These are phyloP conservation scores for Solanum arcanum DNA, from an alignment of 257 asterid species.

Conservation along the genomic window DNA sequence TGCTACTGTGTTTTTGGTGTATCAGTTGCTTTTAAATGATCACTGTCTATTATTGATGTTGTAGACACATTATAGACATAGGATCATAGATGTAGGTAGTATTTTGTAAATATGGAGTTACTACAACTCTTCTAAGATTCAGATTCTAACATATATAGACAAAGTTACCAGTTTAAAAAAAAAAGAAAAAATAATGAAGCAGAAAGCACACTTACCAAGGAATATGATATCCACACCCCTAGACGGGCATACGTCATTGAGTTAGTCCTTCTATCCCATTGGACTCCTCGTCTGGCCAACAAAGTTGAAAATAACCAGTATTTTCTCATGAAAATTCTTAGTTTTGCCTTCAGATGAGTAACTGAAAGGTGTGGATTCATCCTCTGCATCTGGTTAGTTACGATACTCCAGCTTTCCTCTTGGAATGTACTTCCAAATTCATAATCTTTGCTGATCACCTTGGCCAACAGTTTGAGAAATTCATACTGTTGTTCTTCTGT, in stretches of 20 bases:
- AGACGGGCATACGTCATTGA: conserved; percentile 11
- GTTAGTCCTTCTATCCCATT: conserved; percentile 23
- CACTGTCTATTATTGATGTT: neutral
- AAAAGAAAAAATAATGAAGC: neutral
- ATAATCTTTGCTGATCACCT: conserved; percentile 22
- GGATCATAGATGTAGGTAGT: neutral
- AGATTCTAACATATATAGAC: neutral
- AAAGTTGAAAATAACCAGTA: conserved; percentile 19
- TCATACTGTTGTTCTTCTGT: neutral
- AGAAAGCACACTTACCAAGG: conserved; percentile 10
- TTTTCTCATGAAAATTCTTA: conserved; percentile 8
- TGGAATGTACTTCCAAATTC: conserved; percentile 15
- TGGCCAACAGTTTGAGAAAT: conserved; percentile 22
- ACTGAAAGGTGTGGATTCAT: conserved; percentile 7
- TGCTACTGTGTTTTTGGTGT: neutral
- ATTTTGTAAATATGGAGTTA: neutral
- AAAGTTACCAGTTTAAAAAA: neutral
- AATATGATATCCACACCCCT: conserved; percentile 8
- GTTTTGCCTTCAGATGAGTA: conserved; percentile 7
- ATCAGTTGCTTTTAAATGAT: neutral
- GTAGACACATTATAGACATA: neutral
- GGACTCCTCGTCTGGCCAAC: conserved; percentile 14
- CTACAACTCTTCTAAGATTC: neutral
- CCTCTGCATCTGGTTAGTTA: conserved; percentile 9
- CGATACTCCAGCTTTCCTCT: conserved; percentile 12